These are phyloP conservation scores for Geosiphon pyriformis DNA, from an alignment of 192 early-diverging fungal species.

Conservation along the genomic window DNA sequence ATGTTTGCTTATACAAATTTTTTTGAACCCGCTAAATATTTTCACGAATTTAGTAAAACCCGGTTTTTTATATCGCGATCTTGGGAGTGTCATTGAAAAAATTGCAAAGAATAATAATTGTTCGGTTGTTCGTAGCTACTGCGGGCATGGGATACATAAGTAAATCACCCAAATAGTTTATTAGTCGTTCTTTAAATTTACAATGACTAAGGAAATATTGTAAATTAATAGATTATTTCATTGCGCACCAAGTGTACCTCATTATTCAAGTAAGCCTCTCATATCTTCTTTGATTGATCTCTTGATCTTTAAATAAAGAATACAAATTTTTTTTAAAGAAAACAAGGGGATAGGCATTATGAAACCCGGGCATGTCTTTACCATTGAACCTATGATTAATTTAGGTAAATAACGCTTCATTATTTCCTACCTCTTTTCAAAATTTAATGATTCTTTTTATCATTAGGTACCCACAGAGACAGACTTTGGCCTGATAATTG, in stretches of 20 bases:
- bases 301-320: neutral
- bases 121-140: conserved; percentile 87
- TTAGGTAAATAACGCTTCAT: conserved; percentile 53
- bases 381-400: conserved; percentile 99
- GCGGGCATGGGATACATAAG: conserved; percentile 82
- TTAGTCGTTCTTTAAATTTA: neutral
- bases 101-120: conserved; percentile 80
- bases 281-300: neutral
- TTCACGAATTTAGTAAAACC: conserved; percentile 66
- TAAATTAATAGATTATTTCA: conserved; percentile 80
- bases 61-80: conserved; percentile 83
- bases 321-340: conserved; percentile 27
- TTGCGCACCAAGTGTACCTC: conserved; percentile 83
- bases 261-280: conserved; percentile 66
- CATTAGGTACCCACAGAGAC: conserved; percentile 45
- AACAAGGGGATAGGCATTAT: conserved; percentile 96
- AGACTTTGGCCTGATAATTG: conserved; percentile 75
- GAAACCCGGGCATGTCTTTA: conserved; percentile 94
- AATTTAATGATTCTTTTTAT: neutral
- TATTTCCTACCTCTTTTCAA: neutral
- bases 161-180: neutral
- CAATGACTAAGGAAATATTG: neutral
- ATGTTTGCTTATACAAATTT: neutral
- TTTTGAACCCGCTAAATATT: neutral
- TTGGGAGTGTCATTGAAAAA: conserved; percentile 86